Percentiles rank a stretch among this genome's conserved stretches.
phyloP scores from a whole-genome alignment of 2,329 filamentous ascomycete genomes.

The Arthrobotrys entomopaga region DNA sequence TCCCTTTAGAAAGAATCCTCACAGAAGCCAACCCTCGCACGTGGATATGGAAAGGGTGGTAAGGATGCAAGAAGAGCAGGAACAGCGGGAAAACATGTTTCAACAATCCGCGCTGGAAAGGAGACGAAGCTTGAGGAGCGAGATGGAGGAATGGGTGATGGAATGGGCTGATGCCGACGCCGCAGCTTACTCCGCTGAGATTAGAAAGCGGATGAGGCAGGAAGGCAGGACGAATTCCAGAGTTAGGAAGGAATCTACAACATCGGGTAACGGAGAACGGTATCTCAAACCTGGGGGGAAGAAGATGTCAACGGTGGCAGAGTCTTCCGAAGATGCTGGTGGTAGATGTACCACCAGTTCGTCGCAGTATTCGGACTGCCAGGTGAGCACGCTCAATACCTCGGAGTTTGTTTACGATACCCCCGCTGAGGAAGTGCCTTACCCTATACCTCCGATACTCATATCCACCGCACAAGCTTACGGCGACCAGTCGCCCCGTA shows the following conservation, averaged over 20 bases:
- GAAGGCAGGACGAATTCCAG: constrained; percentile 12
- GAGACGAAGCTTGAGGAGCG: constrained; percentile 38
- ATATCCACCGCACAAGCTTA: constrained; percentile 24
- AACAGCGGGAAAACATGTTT: constrained; percentile 35
- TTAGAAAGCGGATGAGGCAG: background rate
- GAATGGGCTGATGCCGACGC: constrained; percentile 53
- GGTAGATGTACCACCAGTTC: constrained; percentile 44
- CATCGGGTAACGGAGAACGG: constrained; percentile 11
- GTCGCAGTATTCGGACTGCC: constrained; percentile 41
- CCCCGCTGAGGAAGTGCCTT: constrained; percentile 35
- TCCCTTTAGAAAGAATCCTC: constrained; percentile 13
- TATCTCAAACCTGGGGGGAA: constrained; percentile 26
- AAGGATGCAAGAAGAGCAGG: constrained; percentile 30
- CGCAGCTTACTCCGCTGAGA: constrained; percentile 39
- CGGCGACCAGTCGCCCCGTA: constrained; percentile 27
- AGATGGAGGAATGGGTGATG: constrained; percentile 51
- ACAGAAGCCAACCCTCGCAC: constrained; percentile 25
- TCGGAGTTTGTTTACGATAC: constrained; percentile 42
- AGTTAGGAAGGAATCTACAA: constrained; percentile 21
- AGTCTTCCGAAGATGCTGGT: background rate
- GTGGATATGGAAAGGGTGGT: constrained; percentile 29
- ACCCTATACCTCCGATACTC: constrained; percentile 43
- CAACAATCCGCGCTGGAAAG: constrained; percentile 24
- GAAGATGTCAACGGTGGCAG: constrained; percentile 3
- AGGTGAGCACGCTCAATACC: constrained; percentile 36